A percentile compares a stretch with the other conserved stretches of the same genome.
Evolutionary conservation across 2,329 filamentous ascomycete species (phyloP).

Genomic region (Pleoardoris graminearum): DNA sequence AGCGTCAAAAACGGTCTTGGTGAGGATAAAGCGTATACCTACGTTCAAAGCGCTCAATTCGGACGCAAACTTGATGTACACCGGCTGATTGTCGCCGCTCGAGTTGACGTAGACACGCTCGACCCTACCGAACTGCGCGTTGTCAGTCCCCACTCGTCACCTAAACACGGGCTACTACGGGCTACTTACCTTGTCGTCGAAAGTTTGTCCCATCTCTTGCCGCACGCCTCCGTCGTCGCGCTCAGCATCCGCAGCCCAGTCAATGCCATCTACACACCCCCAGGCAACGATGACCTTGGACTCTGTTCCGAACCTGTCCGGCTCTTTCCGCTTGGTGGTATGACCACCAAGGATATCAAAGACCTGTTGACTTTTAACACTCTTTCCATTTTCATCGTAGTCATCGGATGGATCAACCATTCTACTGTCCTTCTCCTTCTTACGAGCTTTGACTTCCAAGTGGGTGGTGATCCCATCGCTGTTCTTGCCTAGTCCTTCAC

Average conservation of each 20-base stretch:
- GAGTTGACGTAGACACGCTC: constrained; percentile 71
- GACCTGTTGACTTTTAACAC: constrained; percentile 44
- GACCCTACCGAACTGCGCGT: constrained; percentile 73
- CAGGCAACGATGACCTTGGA: constrained; percentile 80
- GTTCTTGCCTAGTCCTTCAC: constrained; percentile 78
- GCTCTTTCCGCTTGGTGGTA: constrained; percentile 44
- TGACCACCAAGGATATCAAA: constrained; percentile 79
- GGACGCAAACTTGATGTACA: constrained; percentile 93
- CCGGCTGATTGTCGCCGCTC: constrained; percentile 64
- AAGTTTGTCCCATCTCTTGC: constrained; percentile 95
- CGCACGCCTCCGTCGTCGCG: constrained; percentile 67
- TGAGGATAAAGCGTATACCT: too few relatives aligned
- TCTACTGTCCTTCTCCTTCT: constrained; percentile 18
- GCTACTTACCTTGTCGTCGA: constrained; percentile 69
- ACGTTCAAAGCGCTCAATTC: constrained; percentile 82
- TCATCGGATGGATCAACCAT: constrained; percentile 15
- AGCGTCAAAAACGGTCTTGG: too few relatives aligned
- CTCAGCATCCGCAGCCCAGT: constrained; percentile 74
- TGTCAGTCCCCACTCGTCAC: constrained; percentile 13
- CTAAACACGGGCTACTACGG: too few relatives aligned
- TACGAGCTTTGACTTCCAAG: constrained; percentile 63
- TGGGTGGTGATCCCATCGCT: constrained; percentile 83
- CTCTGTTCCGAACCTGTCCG: constrained; percentile 57
- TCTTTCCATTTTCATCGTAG: constrained; percentile 55
- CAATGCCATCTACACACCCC: constrained; percentile 85